Evolutionary conservation across 2,329 filamentous ascomycete species (phyloP).

Genomic region (Sporothrix globosa): DNA sequence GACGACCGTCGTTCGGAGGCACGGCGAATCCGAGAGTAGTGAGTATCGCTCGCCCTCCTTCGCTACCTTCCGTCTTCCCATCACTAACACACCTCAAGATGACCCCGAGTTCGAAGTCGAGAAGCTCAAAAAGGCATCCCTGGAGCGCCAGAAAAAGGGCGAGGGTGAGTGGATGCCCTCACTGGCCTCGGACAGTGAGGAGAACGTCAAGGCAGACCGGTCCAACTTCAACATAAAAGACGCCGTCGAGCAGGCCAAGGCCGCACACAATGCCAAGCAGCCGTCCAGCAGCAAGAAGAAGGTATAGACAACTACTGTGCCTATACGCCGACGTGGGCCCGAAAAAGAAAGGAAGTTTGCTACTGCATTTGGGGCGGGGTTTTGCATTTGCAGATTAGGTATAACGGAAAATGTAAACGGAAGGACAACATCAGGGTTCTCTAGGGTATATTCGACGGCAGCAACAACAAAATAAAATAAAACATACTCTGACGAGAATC

Average conservation of each 20-base stretch:
- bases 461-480: neutral
- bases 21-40: conserved; percentile 34
- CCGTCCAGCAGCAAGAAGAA: conserved; percentile 1
- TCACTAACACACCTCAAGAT: conserved; percentile 29
- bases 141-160: conserved; percentile 70
- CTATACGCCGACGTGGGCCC: too few relatives aligned
- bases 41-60: neutral
- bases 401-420: neutral
- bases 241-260: conserved; percentile 30
- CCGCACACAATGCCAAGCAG: neutral
- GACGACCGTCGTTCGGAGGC: conserved; percentile 13
- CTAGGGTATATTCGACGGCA: neutral
- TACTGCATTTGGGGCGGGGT: neutral
- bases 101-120: conserved; percentile 50
- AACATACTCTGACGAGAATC: neutral
- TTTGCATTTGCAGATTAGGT: neutral
- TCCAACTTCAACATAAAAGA: conserved; percentile 45
- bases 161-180: conserved; percentile 76
- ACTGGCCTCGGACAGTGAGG: conserved; percentile 78
- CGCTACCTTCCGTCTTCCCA: too few relatives aligned
- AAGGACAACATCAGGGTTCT: neutral
- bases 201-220: conserved; percentile 71
- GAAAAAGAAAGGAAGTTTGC: neutral
- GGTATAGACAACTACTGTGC: neutral
- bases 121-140: conserved; percentile 63